Evolutionary conservation across 169 alveolate genomes (phyloP).

Genomic region (Plasmodium ovale): DNA sequence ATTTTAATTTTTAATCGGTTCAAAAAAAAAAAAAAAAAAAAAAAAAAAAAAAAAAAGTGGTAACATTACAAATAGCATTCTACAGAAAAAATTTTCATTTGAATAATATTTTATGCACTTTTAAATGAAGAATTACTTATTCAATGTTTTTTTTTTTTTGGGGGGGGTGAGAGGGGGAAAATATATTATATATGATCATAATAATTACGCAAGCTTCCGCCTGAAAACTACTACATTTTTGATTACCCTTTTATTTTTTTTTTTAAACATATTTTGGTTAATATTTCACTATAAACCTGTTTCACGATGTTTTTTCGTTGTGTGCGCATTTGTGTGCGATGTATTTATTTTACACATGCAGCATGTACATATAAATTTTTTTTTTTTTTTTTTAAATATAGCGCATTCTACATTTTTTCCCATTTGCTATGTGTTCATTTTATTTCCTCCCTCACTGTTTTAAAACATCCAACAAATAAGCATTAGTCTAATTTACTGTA

Average conservation of each 20-base stretch:
- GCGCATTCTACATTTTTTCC: not conserved
- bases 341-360: not conserved
- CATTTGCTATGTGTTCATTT: too few species aligned
- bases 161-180: not conserved
- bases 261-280: not conserved
- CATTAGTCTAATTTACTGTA: not conserved
- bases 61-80: not conserved
- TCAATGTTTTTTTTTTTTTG: constrained; percentile 35
- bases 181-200: not conserved
- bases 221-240: constrained; percentile 9
- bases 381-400: not conserved
- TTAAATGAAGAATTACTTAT: constrained; percentile 7
- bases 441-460: not conserved
- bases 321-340: constrained; percentile 32
- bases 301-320: constrained; percentile 9
- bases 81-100: constrained; percentile 3
- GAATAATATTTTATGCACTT: not conserved
- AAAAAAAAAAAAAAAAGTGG: too few species aligned
- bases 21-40: not conserved
- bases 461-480: not conserved
- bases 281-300: not conserved
- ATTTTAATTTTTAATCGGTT: constrained; percentile 20
- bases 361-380: not conserved
- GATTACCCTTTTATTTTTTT: not conserved
- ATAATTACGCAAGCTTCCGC: not conserved